These are phyloP conservation scores for Xylariaceae sp. DNA, from an alignment of 2,329 filamentous ascomycete genomes.

Conservation along the genomic window DNA sequence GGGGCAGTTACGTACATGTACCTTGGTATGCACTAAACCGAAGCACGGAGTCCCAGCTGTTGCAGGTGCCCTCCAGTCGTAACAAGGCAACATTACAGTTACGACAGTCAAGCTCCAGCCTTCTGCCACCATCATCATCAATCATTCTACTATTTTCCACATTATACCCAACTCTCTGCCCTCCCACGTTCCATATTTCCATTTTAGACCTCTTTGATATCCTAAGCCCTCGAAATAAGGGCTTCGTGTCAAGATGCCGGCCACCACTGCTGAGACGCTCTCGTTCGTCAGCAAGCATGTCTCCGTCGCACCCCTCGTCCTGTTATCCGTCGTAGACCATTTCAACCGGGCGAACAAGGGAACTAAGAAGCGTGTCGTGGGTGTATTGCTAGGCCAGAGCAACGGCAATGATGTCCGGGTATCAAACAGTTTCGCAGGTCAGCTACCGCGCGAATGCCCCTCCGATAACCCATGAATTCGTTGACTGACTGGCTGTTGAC, in stretches of 20 bases:
- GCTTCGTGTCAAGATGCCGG: slow-evolving; percentile 62
- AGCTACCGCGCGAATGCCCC: slow-evolving; percentile 24
- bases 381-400: slow-evolving; percentile 90
- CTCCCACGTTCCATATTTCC: slow-evolving; percentile 12
- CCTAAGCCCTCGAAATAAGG: not conserved
- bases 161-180: slow-evolving; percentile 13
- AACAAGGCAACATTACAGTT: slow-evolving; percentile 32
- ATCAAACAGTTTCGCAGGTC: slow-evolving; percentile 98
- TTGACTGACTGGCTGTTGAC: slow-evolving; percentile 8
- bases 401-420: slow-evolving; percentile 94
- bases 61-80: slow-evolving; percentile 18
- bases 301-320: slow-evolving; percentile 93
- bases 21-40: slow-evolving; percentile 20
- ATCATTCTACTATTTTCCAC: not conserved
- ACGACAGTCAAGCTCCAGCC: slow-evolving; percentile 25
- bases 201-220: slow-evolving; percentile 3
- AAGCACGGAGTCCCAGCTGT: slow-evolving; percentile 26
- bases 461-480: not conserved
- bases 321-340: slow-evolving; percentile 96
- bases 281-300: slow-evolving; percentile 92
- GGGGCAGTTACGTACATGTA: slow-evolving; percentile 3
- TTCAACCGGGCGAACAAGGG: slow-evolving; percentile 92
- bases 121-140: slow-evolving; percentile 9
- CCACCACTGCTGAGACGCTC: slow-evolving; percentile 93
- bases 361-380: slow-evolving; percentile 80